Percentiles rank a stretch among this genome's conserved stretches.
Evolutionary conservation across 345 rosid genomes (phyloP).

Genomic region (Lumnitzera racemosa): DNA sequence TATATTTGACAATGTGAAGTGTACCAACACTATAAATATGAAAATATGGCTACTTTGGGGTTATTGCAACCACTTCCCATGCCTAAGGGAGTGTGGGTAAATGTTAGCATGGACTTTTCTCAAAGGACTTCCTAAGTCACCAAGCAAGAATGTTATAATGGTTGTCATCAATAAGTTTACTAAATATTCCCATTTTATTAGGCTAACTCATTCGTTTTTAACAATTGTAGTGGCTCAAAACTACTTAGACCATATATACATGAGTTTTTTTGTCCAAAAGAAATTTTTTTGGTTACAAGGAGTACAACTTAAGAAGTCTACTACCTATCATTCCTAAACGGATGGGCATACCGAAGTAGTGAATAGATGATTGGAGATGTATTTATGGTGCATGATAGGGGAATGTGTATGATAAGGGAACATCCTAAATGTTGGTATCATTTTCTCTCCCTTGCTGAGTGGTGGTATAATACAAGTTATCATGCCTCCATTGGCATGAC

Average conservation of each 20-base stretch:
- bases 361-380: not conserved
- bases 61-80: not conserved
- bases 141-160: not conserved
- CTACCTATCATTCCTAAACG: not conserved
- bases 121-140: not conserved
- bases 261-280: too few species aligned
- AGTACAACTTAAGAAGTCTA: not conserved
- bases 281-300: too few species aligned
- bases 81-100: not conserved
- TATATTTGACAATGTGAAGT: not conserved
- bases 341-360: slow-evolving; percentile 6
- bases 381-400: not conserved
- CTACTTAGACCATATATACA: not conserved
- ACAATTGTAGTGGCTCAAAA: not conserved
- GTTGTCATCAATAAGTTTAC: not conserved
- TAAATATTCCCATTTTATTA: not conserved
- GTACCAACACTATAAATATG: not conserved
- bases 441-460: too few species aligned
- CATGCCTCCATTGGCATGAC: too few species aligned
- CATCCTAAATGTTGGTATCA: too few species aligned
- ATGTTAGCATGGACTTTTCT: not conserved
- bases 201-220: not conserved
- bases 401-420: not conserved
- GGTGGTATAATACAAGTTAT: too few species aligned
- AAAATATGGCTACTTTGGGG: not conserved